A percentile compares a stretch with the other conserved stretches of the same genome.
These are phyloP conservation scores for Agrocybe pediades DNA, from an alignment of 768 basidiomycete genomes.

Conservation along the genomic window DNA sequence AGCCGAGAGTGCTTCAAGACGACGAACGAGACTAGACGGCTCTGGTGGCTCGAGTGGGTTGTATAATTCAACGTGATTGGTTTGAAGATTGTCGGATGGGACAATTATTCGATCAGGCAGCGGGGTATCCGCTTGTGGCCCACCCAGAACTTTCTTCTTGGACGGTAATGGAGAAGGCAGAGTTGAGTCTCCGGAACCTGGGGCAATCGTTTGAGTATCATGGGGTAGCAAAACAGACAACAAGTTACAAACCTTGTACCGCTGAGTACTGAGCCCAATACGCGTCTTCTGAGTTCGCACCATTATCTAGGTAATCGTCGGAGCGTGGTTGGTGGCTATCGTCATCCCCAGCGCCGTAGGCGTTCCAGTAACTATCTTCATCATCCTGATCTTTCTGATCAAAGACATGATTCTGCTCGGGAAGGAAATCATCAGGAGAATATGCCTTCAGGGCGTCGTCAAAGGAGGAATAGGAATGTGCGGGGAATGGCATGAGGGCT, in stretches of 20 bases:
- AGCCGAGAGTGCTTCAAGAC: slow-evolving; percentile 36
- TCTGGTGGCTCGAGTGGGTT: slow-evolving; percentile 45
- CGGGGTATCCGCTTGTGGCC: slow-evolving; percentile 11
- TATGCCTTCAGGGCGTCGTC: slow-evolving; percentile 26
- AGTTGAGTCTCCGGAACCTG: slow-evolving; percentile 76
- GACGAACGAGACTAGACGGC: slow-evolving; percentile 39
- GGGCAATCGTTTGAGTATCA: neutral
- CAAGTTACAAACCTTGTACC: slow-evolving; percentile 57
- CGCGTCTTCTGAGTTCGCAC: slow-evolving; percentile 51
- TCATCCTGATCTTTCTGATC: slow-evolving; percentile 36
- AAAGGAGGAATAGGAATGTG: slow-evolving; percentile 33
- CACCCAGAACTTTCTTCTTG: slow-evolving; percentile 23
- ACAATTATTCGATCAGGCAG: slow-evolving; percentile 32
- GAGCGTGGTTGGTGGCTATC: slow-evolving; percentile 19
- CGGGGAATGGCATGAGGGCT: slow-evolving; percentile 71
- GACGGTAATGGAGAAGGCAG: slow-evolving; percentile 50
- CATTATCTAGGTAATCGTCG: slow-evolving; percentile 12
- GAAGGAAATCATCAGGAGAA: slow-evolving; percentile 34
- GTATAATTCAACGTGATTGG: slow-evolving; percentile 30
- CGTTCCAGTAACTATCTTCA: slow-evolving; percentile 70
- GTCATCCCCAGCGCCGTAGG: slow-evolving; percentile 50
- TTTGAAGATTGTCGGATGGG: slow-evolving; percentile 28
- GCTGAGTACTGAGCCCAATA: slow-evolving; percentile 78
- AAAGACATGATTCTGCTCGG: slow-evolving; percentile 21
- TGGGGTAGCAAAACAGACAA: slow-evolving; percentile 2